Percentiles rank a stretch among this genome's conserved stretches.
These are phyloP conservation scores for Lagenidium sp. DNA, from an alignment of 352 stramenopile species.

Conservation along the genomic window DNA sequence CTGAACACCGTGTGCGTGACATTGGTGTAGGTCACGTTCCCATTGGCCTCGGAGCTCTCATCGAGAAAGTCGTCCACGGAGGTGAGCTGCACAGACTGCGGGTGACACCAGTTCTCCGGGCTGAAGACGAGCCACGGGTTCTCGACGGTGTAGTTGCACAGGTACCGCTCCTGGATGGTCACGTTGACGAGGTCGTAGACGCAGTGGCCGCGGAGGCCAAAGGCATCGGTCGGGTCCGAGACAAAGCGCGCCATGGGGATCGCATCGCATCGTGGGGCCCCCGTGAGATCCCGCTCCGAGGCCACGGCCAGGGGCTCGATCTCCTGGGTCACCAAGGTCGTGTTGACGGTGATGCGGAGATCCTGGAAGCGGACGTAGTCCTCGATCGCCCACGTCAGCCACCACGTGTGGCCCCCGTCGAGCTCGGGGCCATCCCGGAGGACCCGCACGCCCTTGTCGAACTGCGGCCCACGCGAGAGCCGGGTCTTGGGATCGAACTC, in stretches of 20 bases:
- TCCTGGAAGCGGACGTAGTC: conserved; percentile 68
- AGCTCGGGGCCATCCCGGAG: conserved; percentile 53
- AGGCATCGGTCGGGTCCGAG: conserved; percentile 29
- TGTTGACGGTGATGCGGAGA: conserved; percentile 50
- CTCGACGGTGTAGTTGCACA: conserved; percentile 68
- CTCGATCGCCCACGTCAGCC: conserved; percentile 59
- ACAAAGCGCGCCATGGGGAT: conserved; percentile 45
- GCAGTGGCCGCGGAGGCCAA: conserved; percentile 41
- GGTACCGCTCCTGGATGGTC: conserved; percentile 53
- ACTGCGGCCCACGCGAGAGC: conserved; percentile 38
- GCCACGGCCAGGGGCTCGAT: conserved; percentile 45
- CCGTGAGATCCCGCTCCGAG: conserved; percentile 32
- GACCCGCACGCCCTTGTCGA: conserved; percentile 70
- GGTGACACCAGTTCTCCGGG: conserved; percentile 55
- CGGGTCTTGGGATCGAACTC: conserved; percentile 50
- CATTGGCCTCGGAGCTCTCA: conserved; percentile 26
- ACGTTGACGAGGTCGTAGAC: conserved; percentile 58
- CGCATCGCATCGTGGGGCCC: conserved; percentile 29
- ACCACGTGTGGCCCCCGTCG: conserved; percentile 66
- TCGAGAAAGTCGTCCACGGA: conserved; percentile 57
- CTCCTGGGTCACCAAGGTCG: conserved; percentile 48
- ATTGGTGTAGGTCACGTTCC: conserved; percentile 44
- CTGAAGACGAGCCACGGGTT: conserved; percentile 74
- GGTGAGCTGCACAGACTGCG: conserved; percentile 34
- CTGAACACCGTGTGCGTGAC: conserved; percentile 54